phyloP scores from a whole-genome alignment of 2,329 filamentous ascomycete genomes.

The Talaromyces sp. region DNA sequence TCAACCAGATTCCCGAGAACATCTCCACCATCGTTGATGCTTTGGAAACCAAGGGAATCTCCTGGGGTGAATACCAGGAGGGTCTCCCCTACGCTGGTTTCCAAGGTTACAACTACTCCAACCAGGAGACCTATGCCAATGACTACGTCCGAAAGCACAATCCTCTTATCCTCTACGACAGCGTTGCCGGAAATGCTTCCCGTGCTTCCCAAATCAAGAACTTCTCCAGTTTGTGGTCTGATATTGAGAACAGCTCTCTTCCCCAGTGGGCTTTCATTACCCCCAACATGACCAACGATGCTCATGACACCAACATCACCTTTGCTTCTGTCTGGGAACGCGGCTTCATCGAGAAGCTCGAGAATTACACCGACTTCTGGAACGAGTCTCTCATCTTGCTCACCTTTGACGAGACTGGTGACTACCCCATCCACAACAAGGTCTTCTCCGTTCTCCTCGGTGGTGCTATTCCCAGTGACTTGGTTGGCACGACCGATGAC shows the following conservation, averaged over 20 bases:
- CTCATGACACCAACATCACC: constrained; percentile 69
- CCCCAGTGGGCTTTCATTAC: constrained; percentile 63
- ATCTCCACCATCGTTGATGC: constrained; percentile 66
- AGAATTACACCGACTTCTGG: constrained; percentile 68
- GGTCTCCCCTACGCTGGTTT: constrained; percentile 73
- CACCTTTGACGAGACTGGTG: constrained; percentile 76
- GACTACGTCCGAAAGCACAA: constrained; percentile 85
- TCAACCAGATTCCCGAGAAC: constrained; percentile 57
- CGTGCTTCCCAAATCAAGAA: constrained; percentile 71
- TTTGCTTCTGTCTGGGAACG: constrained; percentile 66
- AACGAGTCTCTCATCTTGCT: constrained; percentile 70
- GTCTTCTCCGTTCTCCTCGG: constrained; percentile 70
- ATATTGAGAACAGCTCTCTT: constrained; percentile 59
- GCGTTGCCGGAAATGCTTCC: constrained; percentile 55
- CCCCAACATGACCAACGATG: constrained; percentile 60
- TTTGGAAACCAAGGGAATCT: constrained; percentile 61
- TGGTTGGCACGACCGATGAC: constrained; percentile 64
- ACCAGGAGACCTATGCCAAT: constrained; percentile 63
- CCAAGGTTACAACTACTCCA: constrained; percentile 61
- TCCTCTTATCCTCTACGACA: constrained; percentile 61
- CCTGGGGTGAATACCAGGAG: constrained; percentile 72
- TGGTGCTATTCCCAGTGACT: constrained; percentile 63
- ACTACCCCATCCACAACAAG: constrained; percentile 63
- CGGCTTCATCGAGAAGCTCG: constrained; percentile 65
- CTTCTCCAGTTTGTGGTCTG: constrained; percentile 63